Base-by-base conservation (phyloP, 2,329 filamentous ascomycete species). In the Aspergillus fumigatus region DNA sequence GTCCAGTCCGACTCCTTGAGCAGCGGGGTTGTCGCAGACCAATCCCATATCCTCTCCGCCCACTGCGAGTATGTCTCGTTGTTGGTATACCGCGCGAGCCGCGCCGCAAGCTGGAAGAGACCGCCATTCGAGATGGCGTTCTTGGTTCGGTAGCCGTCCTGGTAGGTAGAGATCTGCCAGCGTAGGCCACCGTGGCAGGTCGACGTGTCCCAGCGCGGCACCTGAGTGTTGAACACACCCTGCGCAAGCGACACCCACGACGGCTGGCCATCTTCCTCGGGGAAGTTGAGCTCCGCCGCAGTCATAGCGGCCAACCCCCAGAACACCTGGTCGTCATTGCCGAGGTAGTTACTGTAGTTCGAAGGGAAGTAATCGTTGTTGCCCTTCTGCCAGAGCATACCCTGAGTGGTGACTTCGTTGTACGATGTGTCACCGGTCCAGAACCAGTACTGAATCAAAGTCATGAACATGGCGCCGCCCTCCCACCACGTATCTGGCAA, bases 131-230 rank as follows among this genome's bases (percentile, higher is more conserved):
- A 82, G 59, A 85, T 80, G 23, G 79, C 77, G 62, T 85, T 85
- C 62, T 84, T 84, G 64, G 82, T 84, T 53, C 75, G 73, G 63
- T 79, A 85, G 4, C 90, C 90, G 55, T 80, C 83, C 75, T 92
- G 92, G 75, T 87, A 89, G 11, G 84, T 80, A 75, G 88, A 92
- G 59, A 95, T 88, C 75, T 96, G 91, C 92, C 92, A 96, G 61
- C 88, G 84, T 64, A 96, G 75, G 17, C 91, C 91, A 57, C 91
- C 91, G 54, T 76, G 78, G 72, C 91, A 96, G 3, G 77, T 79
- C 0, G 75, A 69, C 6, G 75, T 78, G 63, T 94, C 87, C 88
- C 89, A 93, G 29, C 90, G 84, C 6, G 75, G 75, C 2, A 84
- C 83, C 68, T 91, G 90, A 50, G 88, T 85, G 75, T 94, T 91